Base-by-base conservation (phyloP, 345 rosid species). In the Citrus reticulata region DNA sequence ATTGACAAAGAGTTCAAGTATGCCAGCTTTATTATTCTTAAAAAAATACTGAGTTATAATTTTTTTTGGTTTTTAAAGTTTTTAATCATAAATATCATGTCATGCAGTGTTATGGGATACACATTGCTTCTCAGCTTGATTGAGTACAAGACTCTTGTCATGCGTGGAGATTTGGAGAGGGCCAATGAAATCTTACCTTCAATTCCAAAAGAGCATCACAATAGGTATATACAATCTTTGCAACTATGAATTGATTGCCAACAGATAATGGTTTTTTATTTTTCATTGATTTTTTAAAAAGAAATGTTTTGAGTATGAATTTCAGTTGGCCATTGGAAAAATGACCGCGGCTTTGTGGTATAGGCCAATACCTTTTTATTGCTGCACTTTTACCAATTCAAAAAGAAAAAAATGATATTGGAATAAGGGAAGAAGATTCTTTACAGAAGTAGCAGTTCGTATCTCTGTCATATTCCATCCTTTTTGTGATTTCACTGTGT, bases 1-100 rank as follows among this genome's bases (percentile, higher is more conserved):
- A 94, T 97, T 34, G 99, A 97, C 91, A 97, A 97, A 84, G 99
- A 97, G 85, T 97, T 97, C 83, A 97, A 92, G 99, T 97, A 89
- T 83, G 98, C 64, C 60, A 59, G 40, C 75, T 30, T 34, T 25
- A 13, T 57, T 68, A 34, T 73, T 58, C 60, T 11, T 0, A 46
- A 46, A 25, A 64, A 13, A 58, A 46, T 4, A 20, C 42, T 55
- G 16, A 4, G 6, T 22, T 24, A 51, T 68, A 22, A 9, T 29
- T 17, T 5, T 51, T 70, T 7, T 57, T 30, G 30, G 66, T 57
- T 78, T 13, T 76, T 69, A 71, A 24, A 49, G 5, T 9, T 64
- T 13, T 77, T 69, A 79, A 55, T 70, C 6, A 22, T 64, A 20
- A 9, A 16, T 39, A n/a, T 55, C 73, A 54, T 72, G 9, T 63